A percentile compares a stretch with the other conserved stretches of the same genome.
These are phyloP conservation scores for Rickenella mellea DNA, from an alignment of 768 basidiomycete species.

Conservation along the genomic window DNA sequence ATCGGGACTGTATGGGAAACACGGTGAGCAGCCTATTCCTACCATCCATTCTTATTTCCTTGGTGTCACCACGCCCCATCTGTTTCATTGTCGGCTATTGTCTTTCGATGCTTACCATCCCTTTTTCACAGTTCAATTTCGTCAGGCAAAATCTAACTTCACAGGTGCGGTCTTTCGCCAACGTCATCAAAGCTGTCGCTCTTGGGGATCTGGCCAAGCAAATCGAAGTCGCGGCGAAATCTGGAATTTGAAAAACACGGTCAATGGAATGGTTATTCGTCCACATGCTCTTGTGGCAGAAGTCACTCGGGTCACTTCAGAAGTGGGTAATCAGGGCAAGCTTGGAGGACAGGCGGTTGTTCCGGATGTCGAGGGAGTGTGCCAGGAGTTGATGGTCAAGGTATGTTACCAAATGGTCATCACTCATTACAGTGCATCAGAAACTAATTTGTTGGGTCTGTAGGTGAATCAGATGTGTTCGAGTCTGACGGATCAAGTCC, in stretches of 20 bases:
- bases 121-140: no score
- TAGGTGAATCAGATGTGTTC: conserved; percentile 77
- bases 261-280: conserved; percentile 42
- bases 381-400: conserved; percentile 73
- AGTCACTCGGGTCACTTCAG: conserved; percentile 75
- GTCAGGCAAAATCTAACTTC: conserved; percentile 22
- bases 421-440: not conserved
- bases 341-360: conserved; percentile 84
- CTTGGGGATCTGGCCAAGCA: conserved; percentile 82
- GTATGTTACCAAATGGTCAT: conserved; percentile 25
- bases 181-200: conserved; percentile 70
- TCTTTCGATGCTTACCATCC: no score
- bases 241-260: conserved; percentile 61
- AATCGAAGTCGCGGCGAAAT: conserved; percentile 93
- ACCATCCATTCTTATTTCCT: no score
- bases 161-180: conserved; percentile 41
- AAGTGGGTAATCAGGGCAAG: conserved; percentile 84
- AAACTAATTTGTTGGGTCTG: conserved; percentile 1
- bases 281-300: conserved; percentile 65
- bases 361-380: conserved; percentile 87
- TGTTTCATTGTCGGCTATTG: no score
- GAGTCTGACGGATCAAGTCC: conserved; percentile 71
- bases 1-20: no score
- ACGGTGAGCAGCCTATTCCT: no score
- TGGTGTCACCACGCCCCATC: no score